Percentiles rank a stretch among this genome's conserved stretches.
These are phyloP conservation scores for Petunia hybrid DNA, from an alignment of 305 asterid genomes.

Conservation along the genomic window DNA sequence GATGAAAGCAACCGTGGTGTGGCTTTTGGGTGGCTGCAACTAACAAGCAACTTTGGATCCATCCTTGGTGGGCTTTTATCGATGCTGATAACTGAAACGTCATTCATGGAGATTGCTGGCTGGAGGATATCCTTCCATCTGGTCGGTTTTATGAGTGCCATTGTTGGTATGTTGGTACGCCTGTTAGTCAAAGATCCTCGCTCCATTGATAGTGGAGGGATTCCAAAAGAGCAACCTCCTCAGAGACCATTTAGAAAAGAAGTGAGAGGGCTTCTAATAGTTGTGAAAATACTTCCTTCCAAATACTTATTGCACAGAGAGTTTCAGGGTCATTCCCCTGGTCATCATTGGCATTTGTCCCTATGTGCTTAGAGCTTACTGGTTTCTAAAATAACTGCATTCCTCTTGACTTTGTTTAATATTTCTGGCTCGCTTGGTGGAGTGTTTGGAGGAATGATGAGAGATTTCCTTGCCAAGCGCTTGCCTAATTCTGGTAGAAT, in stretches of 20 bases:
- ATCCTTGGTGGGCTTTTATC: slow-evolving; percentile 70
- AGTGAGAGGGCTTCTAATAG: slow-evolving; percentile 50
- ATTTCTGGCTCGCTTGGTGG: slow-evolving; percentile 67
- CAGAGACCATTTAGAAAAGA: slow-evolving; percentile 51
- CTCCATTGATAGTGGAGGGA: slow-evolving; percentile 43
- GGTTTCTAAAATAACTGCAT: slow-evolving; percentile 40
- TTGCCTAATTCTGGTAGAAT: slow-evolving; percentile 73
- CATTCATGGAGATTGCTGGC: slow-evolving; percentile 73
- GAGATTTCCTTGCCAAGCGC: slow-evolving; percentile 61
- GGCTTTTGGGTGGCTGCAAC: slow-evolving; percentile 45
- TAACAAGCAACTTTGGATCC: slow-evolving; percentile 65
- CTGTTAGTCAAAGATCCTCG: slow-evolving; percentile 71
- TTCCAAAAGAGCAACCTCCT: slow-evolving; percentile 37
- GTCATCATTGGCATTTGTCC: slow-evolving; percentile 70
- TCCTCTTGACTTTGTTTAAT: slow-evolving; percentile 62
- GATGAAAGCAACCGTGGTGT: slow-evolving; percentile 56
- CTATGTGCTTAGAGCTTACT: slow-evolving; percentile 85
- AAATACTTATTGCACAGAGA: slow-evolving; percentile 70
- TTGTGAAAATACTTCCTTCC: slow-evolving; percentile 64
- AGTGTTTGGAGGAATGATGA: slow-evolving; percentile 80
- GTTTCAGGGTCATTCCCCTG: slow-evolving; percentile 80
- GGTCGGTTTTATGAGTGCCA: slow-evolving; percentile 65
- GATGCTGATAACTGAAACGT: slow-evolving; percentile 59
- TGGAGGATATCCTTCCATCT: slow-evolving; percentile 82
- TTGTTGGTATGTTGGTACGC: slow-evolving; percentile 60